Evolutionary conservation across 2,329 filamentous ascomycete species (phyloP), one percentile per base, ranked within the genome.

Genomic region (Clonostachys solani): DNA sequence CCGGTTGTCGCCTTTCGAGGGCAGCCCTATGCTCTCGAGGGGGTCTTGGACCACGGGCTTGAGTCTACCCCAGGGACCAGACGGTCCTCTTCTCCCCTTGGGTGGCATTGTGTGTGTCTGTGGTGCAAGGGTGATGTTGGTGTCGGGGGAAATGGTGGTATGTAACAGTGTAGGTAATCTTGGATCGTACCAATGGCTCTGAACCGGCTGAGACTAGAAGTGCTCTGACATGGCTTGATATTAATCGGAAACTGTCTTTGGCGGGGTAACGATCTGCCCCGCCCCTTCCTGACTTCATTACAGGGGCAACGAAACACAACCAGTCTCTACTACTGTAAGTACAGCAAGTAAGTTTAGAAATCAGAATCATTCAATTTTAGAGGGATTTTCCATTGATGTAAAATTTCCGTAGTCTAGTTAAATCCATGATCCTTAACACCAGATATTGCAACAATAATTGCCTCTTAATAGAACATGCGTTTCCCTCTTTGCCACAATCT

Each of bases 1-100:
- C 58, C 87, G 86, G 43, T 78, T 87, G 65, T 97, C 92, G 45
- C 92, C 92, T 62, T 96, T 96, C 3, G 91, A 96, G 5, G 89
- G 89, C 54, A 96, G 77, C 2, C 92, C 92, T 55, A 95, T 87
- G 50, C 75, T 79, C 56, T 95, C 88, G 29, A 97, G 73, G 13
- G 88, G 81, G 64, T 96, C 91, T 48, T 83, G 72, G 41, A 86
- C 81, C 50, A 85, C 78, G 12, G 88, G 86, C 64, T 87, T 91
- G 53, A 95, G 72, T 52, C 87, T 77, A 50, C 79, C 81, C 83
- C 86, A 89, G 54, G 80, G 75, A 44, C 77, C 76, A 43, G 81
- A 80, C 10, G 62, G 52, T 15, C 55, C 52, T 43, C 60, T 63
- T 41, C 54, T 60, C 40, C 62, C 60, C 58, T 58, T 60, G 35